Conservation (phyloP, 495 filamentous ascomycete species). For the Aspergillus ostianus region DNA sequence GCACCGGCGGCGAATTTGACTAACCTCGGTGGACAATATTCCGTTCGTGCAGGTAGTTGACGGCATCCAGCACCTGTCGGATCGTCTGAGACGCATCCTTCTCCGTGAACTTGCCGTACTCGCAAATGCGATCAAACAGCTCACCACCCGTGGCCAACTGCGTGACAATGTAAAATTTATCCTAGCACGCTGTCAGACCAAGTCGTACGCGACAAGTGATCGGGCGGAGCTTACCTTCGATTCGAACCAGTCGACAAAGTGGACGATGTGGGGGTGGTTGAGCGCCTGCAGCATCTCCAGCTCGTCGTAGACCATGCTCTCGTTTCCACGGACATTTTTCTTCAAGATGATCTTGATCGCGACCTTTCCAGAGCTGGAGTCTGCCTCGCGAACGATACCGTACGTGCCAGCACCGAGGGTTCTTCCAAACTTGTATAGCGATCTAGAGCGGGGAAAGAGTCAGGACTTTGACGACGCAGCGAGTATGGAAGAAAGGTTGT, state of each 20-base stretch:
- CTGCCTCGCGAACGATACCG: constrained; percentile 95
- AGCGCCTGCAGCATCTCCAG: constrained; percentile 86
- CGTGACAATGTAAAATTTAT: constrained; percentile 99
- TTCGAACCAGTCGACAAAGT: constrained; percentile 99
- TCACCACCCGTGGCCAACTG: constrained; percentile 95
- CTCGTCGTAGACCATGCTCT: constrained; percentile 98
- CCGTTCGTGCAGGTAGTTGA: constrained; percentile 90
- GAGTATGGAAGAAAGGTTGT: constrained; percentile 1
- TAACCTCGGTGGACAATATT: constrained; percentile 96
- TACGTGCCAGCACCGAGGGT: constrained; percentile 97
- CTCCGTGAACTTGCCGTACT: constrained; percentile 97
- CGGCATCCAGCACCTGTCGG: constrained; percentile 89
- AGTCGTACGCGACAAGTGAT: neutral
- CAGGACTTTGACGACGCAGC: constrained; percentile 8
- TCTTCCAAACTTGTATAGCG: constrained; percentile 85
- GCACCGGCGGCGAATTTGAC: neutral
- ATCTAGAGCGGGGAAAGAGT: constrained; percentile 44
- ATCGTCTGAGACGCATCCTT: constrained; percentile 98
- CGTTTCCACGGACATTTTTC: constrained; percentile 98
- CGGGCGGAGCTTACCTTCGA: constrained; percentile 56
- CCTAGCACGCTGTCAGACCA: constrained; percentile 49
- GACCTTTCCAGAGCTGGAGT: constrained; percentile 75
- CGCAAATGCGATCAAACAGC: constrained; percentile 97
- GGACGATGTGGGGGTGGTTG: constrained; percentile 93
- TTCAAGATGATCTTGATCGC: constrained; percentile 99